Base-by-base conservation (phyloP, 768 basidiomycete species). In the Trametes villosa region DNA sequence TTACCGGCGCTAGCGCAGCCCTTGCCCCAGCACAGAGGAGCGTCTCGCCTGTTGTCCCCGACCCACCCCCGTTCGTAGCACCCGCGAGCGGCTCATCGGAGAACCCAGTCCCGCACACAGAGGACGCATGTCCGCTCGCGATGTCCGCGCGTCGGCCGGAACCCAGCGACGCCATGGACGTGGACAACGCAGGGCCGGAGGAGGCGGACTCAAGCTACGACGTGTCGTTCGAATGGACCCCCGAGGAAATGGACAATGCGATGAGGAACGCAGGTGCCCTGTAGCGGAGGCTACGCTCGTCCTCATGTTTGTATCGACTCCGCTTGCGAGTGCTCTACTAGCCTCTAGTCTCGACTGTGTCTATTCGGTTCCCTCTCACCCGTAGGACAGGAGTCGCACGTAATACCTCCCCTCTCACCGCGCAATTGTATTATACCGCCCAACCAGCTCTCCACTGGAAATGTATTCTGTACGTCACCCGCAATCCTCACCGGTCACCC, bases 181-280 rank as follows among this genome's bases (percentile, higher is more conserved):
- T 46, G 31, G 36, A 18, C n/a, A n/a, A n/a, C n/a, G n/a, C n/a
- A n/a, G n/a, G n/a, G n/a, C 48, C 22, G 24, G 31, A 47, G 36
- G 67, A 65, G 13, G 59, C 67, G 13, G 61, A 68, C 44, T 65
- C 67, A 38, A 68, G 67, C 36, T 66, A 57, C 34, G 64, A 68
- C 30, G 49, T 64, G 13, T 53, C 61, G 45, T 53, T 57, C 29
- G 57, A 63, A 20, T 34, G 61, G 4, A 64, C 64, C 54, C 33
- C 47, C 1, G 47, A 50, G 26, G 50, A 40, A 0, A 15, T 66
- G 12, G 53, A 64, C 17, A 27, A 57, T 36, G 53, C 47, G 1
- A 57, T 57, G 56, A 56, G 55, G 11, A 29, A n/a, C 40, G 36
- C 48, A 56, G 27, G 51, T 61, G 36, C 20, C 44, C 9, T 45